These are phyloP conservation scores for Rhinocladiella similis DNA, from an alignment of 2,329 filamentous ascomycete genomes.

Conservation along the genomic window DNA sequence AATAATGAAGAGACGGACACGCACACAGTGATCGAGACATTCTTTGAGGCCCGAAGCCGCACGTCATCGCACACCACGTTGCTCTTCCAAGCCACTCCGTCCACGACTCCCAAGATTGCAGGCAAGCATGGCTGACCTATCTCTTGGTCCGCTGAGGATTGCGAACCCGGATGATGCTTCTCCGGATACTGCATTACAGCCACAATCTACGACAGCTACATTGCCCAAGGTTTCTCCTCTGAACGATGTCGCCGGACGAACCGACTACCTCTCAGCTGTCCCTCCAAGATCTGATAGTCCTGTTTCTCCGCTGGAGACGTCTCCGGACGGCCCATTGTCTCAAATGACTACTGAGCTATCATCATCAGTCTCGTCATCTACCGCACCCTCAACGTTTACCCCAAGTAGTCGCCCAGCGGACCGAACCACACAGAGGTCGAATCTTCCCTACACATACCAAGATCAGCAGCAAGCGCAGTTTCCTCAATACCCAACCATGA, in stretches of 20 bases:
- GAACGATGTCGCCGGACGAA: slow-evolving; percentile 17
- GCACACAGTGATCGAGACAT: slow-evolving; percentile 13
- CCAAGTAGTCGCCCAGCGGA: slow-evolving; percentile 19
- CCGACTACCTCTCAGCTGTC: slow-evolving; percentile 19
- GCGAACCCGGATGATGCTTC: slow-evolving; percentile 86
- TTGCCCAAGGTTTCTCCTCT: slow-evolving; percentile 26
- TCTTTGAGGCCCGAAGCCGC: not conserved
- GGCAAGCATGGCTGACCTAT: slow-evolving; percentile 52
- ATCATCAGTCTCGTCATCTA: slow-evolving; percentile 12
- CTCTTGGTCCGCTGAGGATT: slow-evolving; percentile 90
- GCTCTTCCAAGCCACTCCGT: slow-evolving; percentile 21
- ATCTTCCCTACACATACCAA: slow-evolving; percentile 46
- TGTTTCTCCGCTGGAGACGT: slow-evolving; percentile 27
- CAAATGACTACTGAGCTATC: slow-evolving; percentile 6
- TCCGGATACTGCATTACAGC: slow-evolving; percentile 31
- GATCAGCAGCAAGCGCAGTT: slow-evolving; percentile 44
- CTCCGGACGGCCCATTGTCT: slow-evolving; percentile 13
- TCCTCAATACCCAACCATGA: slow-evolving; percentile 45
- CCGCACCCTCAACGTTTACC: slow-evolving; percentile 9
- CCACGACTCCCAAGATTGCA: slow-evolving; percentile 21
- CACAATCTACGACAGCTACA: slow-evolving; percentile 18
- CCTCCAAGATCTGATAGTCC: slow-evolving; percentile 21
- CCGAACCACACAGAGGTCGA: slow-evolving; percentile 36
- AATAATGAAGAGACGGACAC: slow-evolving; percentile 12
- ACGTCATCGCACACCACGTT: slow-evolving; percentile 17